Conservation (phyloP, 805 yeast species). For the Zygoascus ofunaensis region DNA sequence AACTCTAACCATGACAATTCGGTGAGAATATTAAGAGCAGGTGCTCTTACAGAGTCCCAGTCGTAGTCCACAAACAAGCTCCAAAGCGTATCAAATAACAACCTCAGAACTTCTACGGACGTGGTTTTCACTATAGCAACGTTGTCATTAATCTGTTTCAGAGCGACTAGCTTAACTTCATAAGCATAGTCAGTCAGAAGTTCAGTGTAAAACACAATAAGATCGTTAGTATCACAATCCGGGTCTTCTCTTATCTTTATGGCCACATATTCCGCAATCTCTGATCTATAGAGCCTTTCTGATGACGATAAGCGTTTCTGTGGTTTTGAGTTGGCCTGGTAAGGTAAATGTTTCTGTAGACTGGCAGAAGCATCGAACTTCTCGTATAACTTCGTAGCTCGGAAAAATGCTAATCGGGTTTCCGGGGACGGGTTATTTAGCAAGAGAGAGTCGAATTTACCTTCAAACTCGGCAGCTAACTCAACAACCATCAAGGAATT, state of each 20-base stretch:
- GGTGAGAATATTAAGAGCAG: constrained; percentile 20
- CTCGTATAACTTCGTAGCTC: constrained; percentile 7
- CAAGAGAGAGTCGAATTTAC: constrained; percentile 9
- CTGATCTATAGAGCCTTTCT: constrained; percentile 7
- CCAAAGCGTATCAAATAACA: constrained; percentile 10
- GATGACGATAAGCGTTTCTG: constrained; percentile 13
- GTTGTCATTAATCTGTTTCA: constrained; percentile 9
- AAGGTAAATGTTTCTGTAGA: constrained; percentile 2
- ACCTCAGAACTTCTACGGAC: background rate
- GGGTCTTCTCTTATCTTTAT: background rate
- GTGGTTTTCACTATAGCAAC: background rate
- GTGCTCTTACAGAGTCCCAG: constrained; percentile 22
- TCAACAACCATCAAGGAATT: constrained; percentile 1
- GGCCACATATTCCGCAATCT: constrained; percentile 7
- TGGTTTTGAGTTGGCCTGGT: background rate
- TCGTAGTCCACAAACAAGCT: constrained; percentile 10
- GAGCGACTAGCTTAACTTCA: constrained; percentile 17
- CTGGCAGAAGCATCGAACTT: constrained; percentile 5
- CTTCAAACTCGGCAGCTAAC: constrained; percentile 3
- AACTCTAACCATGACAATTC: constrained; percentile 18
- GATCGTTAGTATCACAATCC: background rate
- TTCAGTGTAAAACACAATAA: background rate
- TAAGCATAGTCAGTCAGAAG: constrained; percentile 15
- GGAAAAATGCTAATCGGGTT: constrained; percentile 16
- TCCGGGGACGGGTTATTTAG: constrained; percentile 15